Evolutionary conservation across 2,329 filamentous ascomycete species (phyloP).

Genomic region (Ophiocordyceps camponoti-floridani): DNA sequence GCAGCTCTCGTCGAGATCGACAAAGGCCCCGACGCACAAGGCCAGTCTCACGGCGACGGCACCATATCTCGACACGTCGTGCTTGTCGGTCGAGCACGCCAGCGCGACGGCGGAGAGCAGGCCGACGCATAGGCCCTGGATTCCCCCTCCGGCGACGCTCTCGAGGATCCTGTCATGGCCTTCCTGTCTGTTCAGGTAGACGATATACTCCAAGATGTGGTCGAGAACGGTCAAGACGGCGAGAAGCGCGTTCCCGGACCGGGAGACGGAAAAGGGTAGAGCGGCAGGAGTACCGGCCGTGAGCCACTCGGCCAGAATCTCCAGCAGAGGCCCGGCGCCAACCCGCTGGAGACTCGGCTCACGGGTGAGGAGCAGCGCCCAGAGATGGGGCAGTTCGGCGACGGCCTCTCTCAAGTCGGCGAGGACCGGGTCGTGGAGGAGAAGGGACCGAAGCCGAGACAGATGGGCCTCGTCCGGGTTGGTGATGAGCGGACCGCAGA

Average conservation of each 20-base stretch:
- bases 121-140: not conserved
- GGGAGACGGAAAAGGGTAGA: not conserved
- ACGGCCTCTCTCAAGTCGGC: not conserved
- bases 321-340: not conserved
- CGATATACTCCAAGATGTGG: not conserved
- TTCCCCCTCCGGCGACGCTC: not conserved
- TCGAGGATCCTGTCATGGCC: not conserved
- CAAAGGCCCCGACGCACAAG: not conserved
- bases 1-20: not conserved
- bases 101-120: constrained; percentile 1
- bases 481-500: not conserved
- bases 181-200: not conserved
- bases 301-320: not conserved
- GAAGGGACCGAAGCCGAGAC: not conserved
- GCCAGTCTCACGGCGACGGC: not conserved
- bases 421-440: not conserved
- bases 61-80: not conserved
- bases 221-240: not conserved
- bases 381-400: not conserved
- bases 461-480: not conserved
- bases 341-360: not conserved
- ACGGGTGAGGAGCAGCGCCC: not conserved
- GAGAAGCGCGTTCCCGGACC: not conserved
- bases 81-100: not conserved
- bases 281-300: not conserved